These are phyloP conservation scores for Lactarius hatsudake DNA, from an alignment of 768 basidiomycete genomes.

Conservation along the genomic window DNA sequence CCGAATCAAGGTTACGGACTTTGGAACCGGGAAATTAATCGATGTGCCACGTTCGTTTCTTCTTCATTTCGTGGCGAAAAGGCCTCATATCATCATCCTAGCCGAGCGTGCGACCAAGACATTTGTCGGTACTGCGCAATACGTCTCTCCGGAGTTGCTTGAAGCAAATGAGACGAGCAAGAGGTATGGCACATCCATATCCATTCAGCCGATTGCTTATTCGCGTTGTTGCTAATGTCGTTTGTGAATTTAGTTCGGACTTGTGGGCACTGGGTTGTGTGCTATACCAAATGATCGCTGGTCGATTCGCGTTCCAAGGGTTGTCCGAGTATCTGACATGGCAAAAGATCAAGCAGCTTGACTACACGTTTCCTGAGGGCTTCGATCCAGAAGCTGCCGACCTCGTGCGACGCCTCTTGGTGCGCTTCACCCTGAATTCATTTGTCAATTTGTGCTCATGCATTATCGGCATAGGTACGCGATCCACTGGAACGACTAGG, in stretches of 20 bases:
- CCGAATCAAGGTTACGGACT: constrained; percentile 94
- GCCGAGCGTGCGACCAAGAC: constrained; percentile 56
- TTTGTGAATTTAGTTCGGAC: constrained; percentile 62
- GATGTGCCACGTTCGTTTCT: constrained; percentile 50
- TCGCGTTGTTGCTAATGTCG: constrained; percentile 3
- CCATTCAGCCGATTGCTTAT: background rate
- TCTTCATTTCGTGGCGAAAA: constrained; percentile 31
- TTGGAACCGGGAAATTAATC: constrained; percentile 85
- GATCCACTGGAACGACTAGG: constrained; percentile 63
- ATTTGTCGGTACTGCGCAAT: constrained; percentile 90
- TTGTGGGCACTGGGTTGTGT: constrained; percentile 96
- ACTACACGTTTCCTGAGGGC: constrained; percentile 83
- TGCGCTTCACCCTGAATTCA: constrained; percentile 37
- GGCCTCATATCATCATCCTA: constrained; percentile 29
- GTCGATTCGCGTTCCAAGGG: constrained; percentile 88
- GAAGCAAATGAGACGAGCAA: constrained; percentile 69
- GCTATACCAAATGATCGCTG: constrained; percentile 88
- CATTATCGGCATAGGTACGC: constrained; percentile 4
- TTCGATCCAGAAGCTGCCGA: constrained; percentile 82
- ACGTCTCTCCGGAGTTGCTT: constrained; percentile 84
- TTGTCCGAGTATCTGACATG: constrained; percentile 92
- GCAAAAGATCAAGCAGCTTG: constrained; percentile 87
- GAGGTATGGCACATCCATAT: constrained; percentile 49
- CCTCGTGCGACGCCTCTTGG: constrained; percentile 74
- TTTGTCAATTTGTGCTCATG: background rate